These are phyloP conservation scores for Phanerochaete sordida DNA, from an alignment of 768 basidiomycete species.

Conservation along the genomic window DNA sequence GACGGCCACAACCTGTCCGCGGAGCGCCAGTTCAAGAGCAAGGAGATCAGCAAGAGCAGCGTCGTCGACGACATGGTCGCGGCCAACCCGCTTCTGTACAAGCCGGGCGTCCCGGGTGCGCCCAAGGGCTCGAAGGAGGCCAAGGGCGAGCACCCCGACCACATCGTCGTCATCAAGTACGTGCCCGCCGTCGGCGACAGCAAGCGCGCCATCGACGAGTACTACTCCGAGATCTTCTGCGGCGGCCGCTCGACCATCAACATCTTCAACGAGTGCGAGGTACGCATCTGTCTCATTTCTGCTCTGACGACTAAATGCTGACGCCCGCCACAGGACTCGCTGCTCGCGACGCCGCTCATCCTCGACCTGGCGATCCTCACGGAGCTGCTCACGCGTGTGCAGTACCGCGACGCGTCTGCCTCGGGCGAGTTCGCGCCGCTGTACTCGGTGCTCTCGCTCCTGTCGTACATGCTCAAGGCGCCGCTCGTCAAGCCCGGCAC, in stretches of 20 bases:
- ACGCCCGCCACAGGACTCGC: slow-evolving; percentile 62
- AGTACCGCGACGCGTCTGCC: slow-evolving; percentile 65
- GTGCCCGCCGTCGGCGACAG: slow-evolving; percentile 96
- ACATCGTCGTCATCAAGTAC: slow-evolving; percentile 96
- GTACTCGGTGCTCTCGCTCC: slow-evolving; percentile 87
- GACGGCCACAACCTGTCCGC: slow-evolving; percentile 91
- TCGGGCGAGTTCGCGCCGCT: slow-evolving; percentile 73
- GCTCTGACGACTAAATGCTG: slow-evolving; percentile 10
- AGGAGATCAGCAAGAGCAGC: slow-evolving; percentile 96
- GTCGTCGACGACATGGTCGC: slow-evolving; percentile 99
- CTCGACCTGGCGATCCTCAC: slow-evolving; percentile 91
- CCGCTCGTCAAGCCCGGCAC: slow-evolving; percentile 94
- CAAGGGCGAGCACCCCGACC: slow-evolving; percentile 97
- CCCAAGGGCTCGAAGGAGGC: slow-evolving; percentile 45
- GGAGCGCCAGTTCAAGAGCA: slow-evolving; percentile 92
- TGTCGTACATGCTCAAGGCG: slow-evolving; percentile 97
- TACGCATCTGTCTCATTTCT: slow-evolving; percentile 27
- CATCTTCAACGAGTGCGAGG: slow-evolving; percentile 98
- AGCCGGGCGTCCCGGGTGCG: slow-evolving; percentile 60
- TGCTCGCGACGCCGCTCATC: slow-evolving; percentile 94
- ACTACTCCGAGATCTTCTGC: slow-evolving; percentile 97
- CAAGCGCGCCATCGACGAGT: slow-evolving; percentile 99
- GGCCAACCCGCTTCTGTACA: slow-evolving; percentile 86
- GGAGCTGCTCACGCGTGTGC: slow-evolving; percentile 89
- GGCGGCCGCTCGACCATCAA: slow-evolving; percentile 93